phyloP scores from a whole-genome alignment of 2,329 filamentous ascomycete species.

The Colletotrichum orbiculare region DNA sequence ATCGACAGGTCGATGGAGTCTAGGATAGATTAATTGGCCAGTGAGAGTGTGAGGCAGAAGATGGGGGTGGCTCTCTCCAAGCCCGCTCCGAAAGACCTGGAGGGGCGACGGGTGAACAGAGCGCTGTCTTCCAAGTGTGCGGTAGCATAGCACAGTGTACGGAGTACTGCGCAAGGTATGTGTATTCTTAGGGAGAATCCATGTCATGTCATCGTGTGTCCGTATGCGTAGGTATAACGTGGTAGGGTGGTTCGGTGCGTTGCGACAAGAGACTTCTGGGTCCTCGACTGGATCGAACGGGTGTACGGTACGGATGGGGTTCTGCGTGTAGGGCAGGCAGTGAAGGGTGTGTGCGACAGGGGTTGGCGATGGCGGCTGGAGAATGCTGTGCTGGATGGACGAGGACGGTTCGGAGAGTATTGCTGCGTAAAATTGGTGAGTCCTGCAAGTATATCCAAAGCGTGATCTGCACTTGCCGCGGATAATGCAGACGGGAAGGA shows the following conservation, averaged over 20 bases:
- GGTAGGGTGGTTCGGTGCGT: too few species aligned
- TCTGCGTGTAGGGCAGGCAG: constrained; percentile 16
- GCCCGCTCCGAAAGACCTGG: not conserved
- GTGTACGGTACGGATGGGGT: constrained; percentile 26
- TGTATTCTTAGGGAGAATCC: too few species aligned
- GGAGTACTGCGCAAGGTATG: too few species aligned
- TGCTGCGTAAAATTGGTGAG: too few species aligned
- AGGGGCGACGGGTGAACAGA: constrained; percentile 5
- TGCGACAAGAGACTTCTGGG: constrained; percentile 3
- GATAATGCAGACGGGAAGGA: not conserved
- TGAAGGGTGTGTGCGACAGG: constrained; percentile 3
- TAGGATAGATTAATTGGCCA: constrained; percentile 17
- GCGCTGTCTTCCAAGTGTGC: constrained; percentile 4
- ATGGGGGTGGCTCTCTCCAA: constrained; percentile 10
- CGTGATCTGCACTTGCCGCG: constrained; percentile 2
- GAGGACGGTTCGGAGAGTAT: not conserved
- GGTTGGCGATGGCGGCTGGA: not conserved
- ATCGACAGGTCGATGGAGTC: constrained; percentile 6
- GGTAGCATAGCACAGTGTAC: too few species aligned
- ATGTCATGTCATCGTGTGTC: too few species aligned
- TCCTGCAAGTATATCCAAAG: too few species aligned
- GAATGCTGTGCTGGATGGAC: too few species aligned
- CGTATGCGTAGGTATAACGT: too few species aligned
- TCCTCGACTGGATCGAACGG: constrained; percentile 4
- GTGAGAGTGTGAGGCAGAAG: constrained; percentile 5